Evolutionary conservation across 192 early-diverging fungal species (phyloP), one percentile per base, ranked within the genome.

Genomic region (Coemansia sp.): DNA sequence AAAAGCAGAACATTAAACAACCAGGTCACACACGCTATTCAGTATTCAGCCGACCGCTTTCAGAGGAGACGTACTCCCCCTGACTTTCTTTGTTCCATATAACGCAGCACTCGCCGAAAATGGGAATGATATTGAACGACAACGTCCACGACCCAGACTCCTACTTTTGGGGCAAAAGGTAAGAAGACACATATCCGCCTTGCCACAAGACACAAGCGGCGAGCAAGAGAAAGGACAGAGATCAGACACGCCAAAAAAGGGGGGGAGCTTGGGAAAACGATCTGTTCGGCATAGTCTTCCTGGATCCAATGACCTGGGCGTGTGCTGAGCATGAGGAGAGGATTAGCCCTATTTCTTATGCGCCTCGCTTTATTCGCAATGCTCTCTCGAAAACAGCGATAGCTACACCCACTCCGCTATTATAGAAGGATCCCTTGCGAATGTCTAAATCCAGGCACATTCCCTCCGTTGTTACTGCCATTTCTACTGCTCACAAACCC

Each of bases 111-210:
- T 48, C 33, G 23, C 63, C 63, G n/a, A 49, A 53, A 35, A 83
- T 83, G 81, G 81, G 81, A 21, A 78, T 83, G 75, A 78, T 83
- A 53, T 71, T 74, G 12, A 36, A 49, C 16, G 81, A 83, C 35
- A 65, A 65, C 8, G 81, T 65, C 34, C 66, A 66, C 20, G 74
- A 75, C 49, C 68, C 65, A 36, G 67, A 62, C 2, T 41, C 70
- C 41, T 78, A 83, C 72, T 83, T 68, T 45, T 83, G 81, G 81
- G 81, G 81, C 49, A 61, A 78, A 59, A 70, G 81, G 81, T 83
- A 83, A 67, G 71, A 10, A 52, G 16, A 53, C 1, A 30, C 30
- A 26, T 6, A 41, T 41, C 0, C 39, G 6, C 30, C 30, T 30
- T 30, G 30, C 30, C 3, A 3, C 30, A 30, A 30, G 30, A 30